Percentiles rank a stretch among this genome's conserved stretches.
phyloP scores from a whole-genome alignment of 208 protist genomes.

The Wallacemonas sp. region DNA sequence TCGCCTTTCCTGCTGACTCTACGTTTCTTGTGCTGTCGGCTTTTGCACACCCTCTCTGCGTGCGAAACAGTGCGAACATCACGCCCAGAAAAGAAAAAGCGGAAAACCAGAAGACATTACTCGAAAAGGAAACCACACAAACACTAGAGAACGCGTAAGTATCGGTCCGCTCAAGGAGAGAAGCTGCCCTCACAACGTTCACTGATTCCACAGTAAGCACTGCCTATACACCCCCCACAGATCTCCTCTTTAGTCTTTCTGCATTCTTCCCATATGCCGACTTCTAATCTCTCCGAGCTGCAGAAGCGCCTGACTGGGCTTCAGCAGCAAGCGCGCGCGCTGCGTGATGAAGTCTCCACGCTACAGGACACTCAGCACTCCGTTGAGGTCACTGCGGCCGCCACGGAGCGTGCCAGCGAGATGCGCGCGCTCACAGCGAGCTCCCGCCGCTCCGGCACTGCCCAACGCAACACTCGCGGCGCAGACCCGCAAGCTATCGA shows the following conservation, averaged over 20 bases:
- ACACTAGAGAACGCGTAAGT: no score
- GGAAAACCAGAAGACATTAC: no score
- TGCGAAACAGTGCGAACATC: no score
- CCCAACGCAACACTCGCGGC: conserved; percentile 8
- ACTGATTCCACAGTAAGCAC: no score
- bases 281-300: conserved; percentile 25
- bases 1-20: neutral
- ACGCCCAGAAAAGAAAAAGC: no score
- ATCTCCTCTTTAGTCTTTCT: conserved; percentile 1
- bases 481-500: conserved; percentile 13
- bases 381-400: conserved; percentile 28
- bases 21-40: neutral
- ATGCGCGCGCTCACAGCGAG: conserved; percentile 25
- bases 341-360: conserved; percentile 59
- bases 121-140: no score
- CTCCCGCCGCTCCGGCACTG: conserved; percentile 3
- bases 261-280: conserved; percentile 12
- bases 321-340: conserved; percentile 48
- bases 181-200: neutral
- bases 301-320: conserved; percentile 47
- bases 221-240: neutral
- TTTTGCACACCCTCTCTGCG: neutral
- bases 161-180: no score
- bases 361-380: conserved; percentile 51
- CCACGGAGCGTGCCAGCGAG: conserved; percentile 21